phyloP scores from a whole-genome alignment of 1,284 basidiomycete species.

The Athelia psychrophila region DNA sequence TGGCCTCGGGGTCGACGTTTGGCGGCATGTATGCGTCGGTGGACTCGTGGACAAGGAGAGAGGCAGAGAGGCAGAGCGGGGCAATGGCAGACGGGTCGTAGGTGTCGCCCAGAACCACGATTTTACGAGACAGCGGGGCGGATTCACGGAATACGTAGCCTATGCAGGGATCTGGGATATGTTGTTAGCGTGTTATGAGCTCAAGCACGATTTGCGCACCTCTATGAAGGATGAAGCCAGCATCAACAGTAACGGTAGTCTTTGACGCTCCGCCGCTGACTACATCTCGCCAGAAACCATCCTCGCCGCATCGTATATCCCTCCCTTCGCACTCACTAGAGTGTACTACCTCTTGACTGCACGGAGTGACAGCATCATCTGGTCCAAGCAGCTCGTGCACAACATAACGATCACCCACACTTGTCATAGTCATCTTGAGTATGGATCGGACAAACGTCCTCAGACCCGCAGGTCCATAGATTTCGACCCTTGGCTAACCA shows the following conservation, averaged over 20 bases:
- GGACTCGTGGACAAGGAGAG: slow-evolving; percentile 77
- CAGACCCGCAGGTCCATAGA: slow-evolving; percentile 85
- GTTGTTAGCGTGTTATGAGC: slow-evolving; percentile 4
- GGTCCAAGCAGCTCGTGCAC: slow-evolving; percentile 79
- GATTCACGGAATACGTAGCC: slow-evolving; percentile 80
- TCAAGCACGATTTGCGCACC: slow-evolving; percentile 42
- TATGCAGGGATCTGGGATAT: slow-evolving; percentile 67
- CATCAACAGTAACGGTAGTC: slow-evolving; percentile 61
- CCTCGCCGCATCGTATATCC: slow-evolving; percentile 58
- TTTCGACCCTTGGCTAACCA: slow-evolving; percentile 59
- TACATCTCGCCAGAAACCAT: slow-evolving; percentile 74
- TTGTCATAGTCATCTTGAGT: slow-evolving; percentile 68
- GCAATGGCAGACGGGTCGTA: slow-evolving; percentile 57
- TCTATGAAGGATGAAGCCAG: slow-evolving; percentile 80
- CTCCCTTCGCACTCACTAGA: slow-evolving; percentile 65
- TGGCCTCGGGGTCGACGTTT: slow-evolving; percentile 41
- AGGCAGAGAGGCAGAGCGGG: slow-evolving; percentile 47
- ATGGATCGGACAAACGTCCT: slow-evolving; percentile 75
- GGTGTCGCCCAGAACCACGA: slow-evolving; percentile 65
- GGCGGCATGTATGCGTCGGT: slow-evolving; percentile 78
- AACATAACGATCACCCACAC: slow-evolving; percentile 64
- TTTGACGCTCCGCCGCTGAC: slow-evolving; percentile 29
- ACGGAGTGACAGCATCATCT: slow-evolving; percentile 47
- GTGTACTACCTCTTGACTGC: slow-evolving; percentile 51
- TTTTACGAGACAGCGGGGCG: slow-evolving; percentile 40